Percentiles rank a stretch among this genome's conserved stretches.
phyloP scores from a whole-genome alignment of 1,284 basidiomycete species.

The Trametes versicolor region DNA sequence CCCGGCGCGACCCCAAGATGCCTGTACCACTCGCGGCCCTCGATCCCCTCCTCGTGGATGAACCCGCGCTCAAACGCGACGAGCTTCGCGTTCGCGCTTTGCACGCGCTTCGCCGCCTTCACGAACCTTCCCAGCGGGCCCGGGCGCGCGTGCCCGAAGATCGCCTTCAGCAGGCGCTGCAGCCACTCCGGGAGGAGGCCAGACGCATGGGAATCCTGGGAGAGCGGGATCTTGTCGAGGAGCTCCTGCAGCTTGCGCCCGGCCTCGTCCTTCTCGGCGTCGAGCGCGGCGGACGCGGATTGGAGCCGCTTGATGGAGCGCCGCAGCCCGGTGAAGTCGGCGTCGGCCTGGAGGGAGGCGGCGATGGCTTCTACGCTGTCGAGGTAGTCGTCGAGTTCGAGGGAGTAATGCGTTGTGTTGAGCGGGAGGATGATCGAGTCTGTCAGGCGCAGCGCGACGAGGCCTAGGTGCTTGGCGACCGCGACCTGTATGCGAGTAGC shows the following conservation, averaged over 20 bases:
- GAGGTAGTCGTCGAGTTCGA: conserved; percentile 59
- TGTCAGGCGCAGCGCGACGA: conserved; percentile 67
- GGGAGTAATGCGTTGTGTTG: conserved; percentile 78
- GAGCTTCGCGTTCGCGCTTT: conserved; percentile 76
- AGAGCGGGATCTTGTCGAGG: conserved; percentile 45
- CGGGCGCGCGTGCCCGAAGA: conserved; percentile 30
- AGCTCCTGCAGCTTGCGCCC: conserved; percentile 44
- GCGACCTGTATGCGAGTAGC: conserved; percentile 54
- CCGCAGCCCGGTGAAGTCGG: conserved; percentile 48
- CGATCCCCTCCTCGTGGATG: conserved; percentile 81
- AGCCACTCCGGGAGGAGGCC: conserved; percentile 37
- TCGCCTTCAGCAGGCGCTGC: conserved; percentile 29
- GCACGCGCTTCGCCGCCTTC: conserved; percentile 70
- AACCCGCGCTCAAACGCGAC: conserved; percentile 86
- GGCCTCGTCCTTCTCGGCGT: conserved; percentile 58
- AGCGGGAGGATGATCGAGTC: conserved; percentile 70
- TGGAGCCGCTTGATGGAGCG: conserved; percentile 61
- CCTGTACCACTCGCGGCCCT: conserved; percentile 86
- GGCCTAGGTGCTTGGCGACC: conserved; percentile 73
- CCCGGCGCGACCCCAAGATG: conserved; percentile 92
- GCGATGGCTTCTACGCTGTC: conserved; percentile 49
- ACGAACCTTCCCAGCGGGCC: conserved; percentile 49
- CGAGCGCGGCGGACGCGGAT: conserved; percentile 61
- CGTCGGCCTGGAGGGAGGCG: conserved; percentile 21
- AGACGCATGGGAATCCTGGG: neutral